Evolutionary conservation across 768 basidiomycete species (phyloP).

Genomic region (Xerocomus spinulosus): DNA sequence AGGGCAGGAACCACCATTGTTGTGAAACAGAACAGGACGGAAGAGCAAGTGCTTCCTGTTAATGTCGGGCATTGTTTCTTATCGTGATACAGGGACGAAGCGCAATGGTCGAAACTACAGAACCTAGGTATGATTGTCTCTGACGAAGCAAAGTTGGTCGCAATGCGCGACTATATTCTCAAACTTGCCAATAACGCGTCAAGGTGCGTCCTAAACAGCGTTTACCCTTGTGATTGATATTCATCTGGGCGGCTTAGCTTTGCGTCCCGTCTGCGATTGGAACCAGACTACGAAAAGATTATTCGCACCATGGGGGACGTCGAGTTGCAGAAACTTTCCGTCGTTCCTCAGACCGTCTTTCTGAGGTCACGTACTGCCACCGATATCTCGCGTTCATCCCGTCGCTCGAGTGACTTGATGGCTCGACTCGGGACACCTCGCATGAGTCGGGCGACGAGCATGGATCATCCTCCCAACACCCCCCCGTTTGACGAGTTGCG

Average conservation of each 20-base stretch:
- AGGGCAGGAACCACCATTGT: conserved; percentile 40
- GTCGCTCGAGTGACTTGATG: conserved; percentile 38
- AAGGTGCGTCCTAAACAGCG: conserved; percentile 47
- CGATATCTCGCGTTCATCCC: conserved; percentile 39
- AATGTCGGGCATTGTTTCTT: background rate
- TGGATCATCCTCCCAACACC: conserved; percentile 42
- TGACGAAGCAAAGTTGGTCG: conserved; percentile 83
- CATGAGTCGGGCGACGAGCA: conserved; percentile 43
- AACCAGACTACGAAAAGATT: conserved; percentile 58
- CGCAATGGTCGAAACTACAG: conserved; percentile 70
- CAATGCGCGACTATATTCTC: conserved; percentile 83
- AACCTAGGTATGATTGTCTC: conserved; percentile 79
- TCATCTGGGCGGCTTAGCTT: conserved; percentile 45
- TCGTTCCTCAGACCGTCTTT: conserved; percentile 90
- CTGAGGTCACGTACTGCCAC: conserved; percentile 46
- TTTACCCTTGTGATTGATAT: background rate
- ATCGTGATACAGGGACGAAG: conserved; percentile 58
- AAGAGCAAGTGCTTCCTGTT: conserved; percentile 56
- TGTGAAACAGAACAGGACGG: conserved; percentile 52
- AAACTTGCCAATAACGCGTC: conserved; percentile 77
- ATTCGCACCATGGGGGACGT: conserved; percentile 63
- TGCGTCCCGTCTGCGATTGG: conserved; percentile 55
- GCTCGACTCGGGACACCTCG: conserved; percentile 50
- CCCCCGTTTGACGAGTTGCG: conserved; percentile 77
- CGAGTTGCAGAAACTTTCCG: conserved; percentile 81